phyloP scores from a whole-genome alignment of 257 asterid species.

The Perilla frutescens region DNA sequence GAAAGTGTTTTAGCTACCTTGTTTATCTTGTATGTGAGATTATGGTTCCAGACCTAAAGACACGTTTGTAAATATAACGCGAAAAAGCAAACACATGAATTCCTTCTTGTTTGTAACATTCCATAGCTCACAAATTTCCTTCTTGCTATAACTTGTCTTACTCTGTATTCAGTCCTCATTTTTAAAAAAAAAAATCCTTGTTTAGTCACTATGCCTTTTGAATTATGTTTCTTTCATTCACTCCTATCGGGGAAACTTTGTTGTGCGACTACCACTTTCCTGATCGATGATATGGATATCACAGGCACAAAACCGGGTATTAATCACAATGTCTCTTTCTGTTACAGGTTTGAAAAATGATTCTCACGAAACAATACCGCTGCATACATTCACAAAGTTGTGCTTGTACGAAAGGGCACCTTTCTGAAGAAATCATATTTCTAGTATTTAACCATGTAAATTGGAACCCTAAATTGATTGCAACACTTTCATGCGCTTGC shows the following conservation, averaged over 20 bases:
- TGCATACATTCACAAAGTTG: conserved; percentile 90
- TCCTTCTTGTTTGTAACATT: conserved; percentile 14
- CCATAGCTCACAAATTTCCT: neutral
- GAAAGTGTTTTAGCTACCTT: neutral
- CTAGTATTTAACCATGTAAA: conserved; percentile 72
- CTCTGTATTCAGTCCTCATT: neutral
- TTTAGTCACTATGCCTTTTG: neutral
- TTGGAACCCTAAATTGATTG: conserved; percentile 85
- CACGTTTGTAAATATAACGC: neutral
- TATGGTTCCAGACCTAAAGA: neutral
- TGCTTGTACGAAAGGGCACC: conserved; percentile 87
- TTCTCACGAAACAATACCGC: conserved; percentile 78
- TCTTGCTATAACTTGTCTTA: neutral
- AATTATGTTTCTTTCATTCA: conserved; percentile 4
- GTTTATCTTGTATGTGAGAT: neutral
- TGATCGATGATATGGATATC: conserved; percentile 3
- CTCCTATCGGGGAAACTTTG: neutral
- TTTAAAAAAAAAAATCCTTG: neutral
- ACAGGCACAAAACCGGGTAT: conserved; percentile 13
- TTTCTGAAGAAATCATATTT: conserved; percentile 73
- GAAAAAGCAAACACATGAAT: neutral
- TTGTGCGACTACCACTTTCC: neutral
- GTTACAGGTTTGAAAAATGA: conserved; percentile 58
- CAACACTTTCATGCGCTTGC: conserved; percentile 79
- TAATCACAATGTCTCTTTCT: conserved; percentile 31